phyloP scores from a whole-genome alignment of 2,329 filamentous ascomycete species.

The Shiraia sp. region DNA sequence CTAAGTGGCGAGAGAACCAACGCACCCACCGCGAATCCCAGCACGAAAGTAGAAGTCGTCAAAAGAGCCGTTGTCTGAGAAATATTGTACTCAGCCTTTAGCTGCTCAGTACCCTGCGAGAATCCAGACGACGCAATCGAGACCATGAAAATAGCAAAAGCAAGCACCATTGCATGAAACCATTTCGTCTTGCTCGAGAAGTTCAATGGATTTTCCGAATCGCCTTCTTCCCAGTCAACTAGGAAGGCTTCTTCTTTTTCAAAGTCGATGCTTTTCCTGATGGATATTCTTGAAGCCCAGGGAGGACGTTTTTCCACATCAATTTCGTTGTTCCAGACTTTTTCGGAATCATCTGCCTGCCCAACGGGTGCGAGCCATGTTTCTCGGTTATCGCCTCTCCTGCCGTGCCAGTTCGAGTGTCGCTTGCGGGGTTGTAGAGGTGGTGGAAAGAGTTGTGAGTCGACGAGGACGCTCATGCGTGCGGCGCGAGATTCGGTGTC shows the following conservation, averaged over 20 bases:
- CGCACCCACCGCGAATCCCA: conserved; percentile 65
- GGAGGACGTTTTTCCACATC: too few relatives aligned
- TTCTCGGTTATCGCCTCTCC: too few relatives aligned
- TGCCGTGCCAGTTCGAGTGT: too few relatives aligned
- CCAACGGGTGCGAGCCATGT: too few relatives aligned
- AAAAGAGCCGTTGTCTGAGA: conserved; percentile 60
- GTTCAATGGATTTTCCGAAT: conserved; percentile 68
- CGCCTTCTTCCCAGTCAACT: conserved; percentile 69
- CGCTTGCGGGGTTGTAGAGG: too few relatives aligned
- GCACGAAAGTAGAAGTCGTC: conserved; percentile 66
- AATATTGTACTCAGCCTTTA: conserved; percentile 60
- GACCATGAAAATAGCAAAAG: conserved; percentile 68
- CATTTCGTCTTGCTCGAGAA: conserved; percentile 65
- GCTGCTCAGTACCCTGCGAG: conserved; percentile 59
- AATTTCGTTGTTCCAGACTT: too few relatives aligned
- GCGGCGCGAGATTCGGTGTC: too few relatives aligned
- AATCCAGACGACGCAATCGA: conserved; percentile 72
- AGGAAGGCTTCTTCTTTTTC: conserved; percentile 64
- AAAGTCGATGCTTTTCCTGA: too few relatives aligned
- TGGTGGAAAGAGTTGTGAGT: too few relatives aligned
- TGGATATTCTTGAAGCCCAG: too few relatives aligned
- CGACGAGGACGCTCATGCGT: too few relatives aligned
- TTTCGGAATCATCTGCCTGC: too few relatives aligned
- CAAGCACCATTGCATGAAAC: conserved; percentile 65
- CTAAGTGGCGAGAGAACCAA: conserved; percentile 64